A percentile compares a stretch with the other conserved stretches of the same genome.
Conservation (phyloP, 2,329 filamentous ascomycete genomes). For the Cladosporium sp. region DNA sequence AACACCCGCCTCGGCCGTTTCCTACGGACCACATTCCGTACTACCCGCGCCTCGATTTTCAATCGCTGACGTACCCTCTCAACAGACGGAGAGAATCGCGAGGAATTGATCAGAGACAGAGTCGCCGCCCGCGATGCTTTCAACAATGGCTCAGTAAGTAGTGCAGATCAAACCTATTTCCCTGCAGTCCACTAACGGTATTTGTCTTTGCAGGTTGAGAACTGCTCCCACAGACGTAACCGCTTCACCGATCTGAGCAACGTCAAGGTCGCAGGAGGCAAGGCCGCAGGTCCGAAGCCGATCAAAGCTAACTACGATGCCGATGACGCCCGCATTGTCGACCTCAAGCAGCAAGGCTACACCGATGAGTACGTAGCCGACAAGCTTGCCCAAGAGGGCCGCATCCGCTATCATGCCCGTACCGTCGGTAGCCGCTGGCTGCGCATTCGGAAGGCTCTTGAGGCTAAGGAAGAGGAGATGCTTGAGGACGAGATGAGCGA, state of each 20-base stretch:
- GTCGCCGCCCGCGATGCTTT: neutral
- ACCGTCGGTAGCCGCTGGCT: conserved; percentile 46
- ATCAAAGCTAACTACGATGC: conserved; percentile 43
- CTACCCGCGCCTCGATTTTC: no score
- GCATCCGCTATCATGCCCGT: conserved; percentile 43
- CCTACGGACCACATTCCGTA: no score
- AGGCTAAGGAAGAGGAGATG: conserved; percentile 40
- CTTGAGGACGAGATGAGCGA: conserved; percentile 45
- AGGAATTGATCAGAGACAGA: neutral
- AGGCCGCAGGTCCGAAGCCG: conserved; percentile 39
- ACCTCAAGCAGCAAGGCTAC: conserved; percentile 40
- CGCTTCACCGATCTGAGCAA: conserved; percentile 5
- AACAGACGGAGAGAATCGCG: neutral
- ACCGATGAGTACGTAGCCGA: conserved; percentile 43
- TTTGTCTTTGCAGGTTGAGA: neutral
- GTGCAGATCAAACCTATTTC: neutral
- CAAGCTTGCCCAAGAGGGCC: conserved; percentile 39
- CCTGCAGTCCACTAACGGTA: neutral
- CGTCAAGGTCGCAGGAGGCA: conserved; percentile 35
- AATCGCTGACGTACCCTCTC: neutral
- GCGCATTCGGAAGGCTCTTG: conserved; percentile 42
- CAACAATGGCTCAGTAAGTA: neutral
- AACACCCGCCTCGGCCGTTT: no score
- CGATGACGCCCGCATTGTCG: conserved; percentile 45
- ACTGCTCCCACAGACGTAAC: neutral